phyloP scores from a whole-genome alignment of 495 filamentous ascomycete species.

The Chaetomium fimeti region DNA sequence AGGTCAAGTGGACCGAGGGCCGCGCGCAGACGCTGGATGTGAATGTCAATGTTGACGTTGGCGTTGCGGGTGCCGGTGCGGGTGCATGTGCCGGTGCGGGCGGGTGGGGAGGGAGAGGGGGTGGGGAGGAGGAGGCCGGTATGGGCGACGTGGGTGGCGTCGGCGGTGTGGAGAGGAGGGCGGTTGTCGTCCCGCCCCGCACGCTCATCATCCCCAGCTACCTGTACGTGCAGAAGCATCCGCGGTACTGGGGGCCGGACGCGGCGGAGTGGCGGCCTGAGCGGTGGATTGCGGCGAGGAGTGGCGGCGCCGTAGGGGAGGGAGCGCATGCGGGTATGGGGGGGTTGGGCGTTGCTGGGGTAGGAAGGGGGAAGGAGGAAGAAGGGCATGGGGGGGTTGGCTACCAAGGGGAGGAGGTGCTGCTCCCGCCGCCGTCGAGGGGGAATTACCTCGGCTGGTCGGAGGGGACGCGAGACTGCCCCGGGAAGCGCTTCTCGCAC shows the following conservation, averaged over 20 bases:
- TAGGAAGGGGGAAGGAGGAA: too few species aligned
- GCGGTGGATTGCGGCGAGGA: slow-evolving; percentile 31
- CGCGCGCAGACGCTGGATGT: slow-evolving; percentile 27
- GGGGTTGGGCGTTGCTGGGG: neutral
- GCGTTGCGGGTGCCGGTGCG: too few species aligned
- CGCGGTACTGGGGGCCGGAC: slow-evolving; percentile 34
- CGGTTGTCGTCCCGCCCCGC: slow-evolving; percentile 24
- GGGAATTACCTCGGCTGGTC: slow-evolving; percentile 52
- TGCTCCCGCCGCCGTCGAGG: slow-evolving; percentile 26
- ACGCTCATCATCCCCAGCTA: slow-evolving; percentile 25
- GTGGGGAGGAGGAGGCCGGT: too few species aligned
- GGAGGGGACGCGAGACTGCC: slow-evolving; percentile 47
- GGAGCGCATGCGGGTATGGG: slow-evolving; percentile 27
- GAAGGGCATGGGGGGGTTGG: too few species aligned
- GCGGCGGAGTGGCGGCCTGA: slow-evolving; percentile 37
- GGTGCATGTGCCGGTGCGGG: too few species aligned
- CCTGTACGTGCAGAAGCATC: slow-evolving; percentile 28
- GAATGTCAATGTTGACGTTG: too few species aligned
- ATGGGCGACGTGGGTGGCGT: too few species aligned
- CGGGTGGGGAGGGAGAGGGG: too few species aligned
- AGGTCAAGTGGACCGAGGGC: slow-evolving; percentile 40
- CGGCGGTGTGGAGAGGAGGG: too few species aligned
- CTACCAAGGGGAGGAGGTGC: neutral
- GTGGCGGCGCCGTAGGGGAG: slow-evolving; percentile 11
- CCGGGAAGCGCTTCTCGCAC: slow-evolving; percentile 52